These are phyloP conservation scores for Globisporangium orthogonon DNA, from an alignment of 352 stramenopile species.

Conservation along the genomic window DNA sequence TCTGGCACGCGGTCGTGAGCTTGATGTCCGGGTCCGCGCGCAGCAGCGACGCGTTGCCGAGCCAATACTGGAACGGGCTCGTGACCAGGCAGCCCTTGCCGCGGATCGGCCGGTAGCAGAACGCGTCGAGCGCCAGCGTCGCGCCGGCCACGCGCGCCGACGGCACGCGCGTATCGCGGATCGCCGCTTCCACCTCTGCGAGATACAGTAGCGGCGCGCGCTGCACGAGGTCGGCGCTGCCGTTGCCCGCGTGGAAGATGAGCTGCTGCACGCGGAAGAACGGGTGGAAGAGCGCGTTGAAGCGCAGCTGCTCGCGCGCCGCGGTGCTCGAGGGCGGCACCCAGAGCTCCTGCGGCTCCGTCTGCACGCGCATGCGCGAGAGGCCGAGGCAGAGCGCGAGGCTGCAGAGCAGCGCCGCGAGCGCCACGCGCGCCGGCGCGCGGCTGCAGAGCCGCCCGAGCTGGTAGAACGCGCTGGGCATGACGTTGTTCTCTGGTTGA, in stretches of 20 bases:
- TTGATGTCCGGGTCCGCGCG: constrained; percentile 71
- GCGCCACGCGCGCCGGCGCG: constrained; percentile 35
- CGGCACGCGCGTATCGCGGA: constrained; percentile 23
- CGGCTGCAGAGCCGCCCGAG: constrained; percentile 48
- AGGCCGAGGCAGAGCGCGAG: constrained; percentile 52
- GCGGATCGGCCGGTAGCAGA: constrained; percentile 75
- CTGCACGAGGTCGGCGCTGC: constrained; percentile 50
- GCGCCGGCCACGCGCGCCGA: constrained; percentile 20
- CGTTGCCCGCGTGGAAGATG: constrained; percentile 65
- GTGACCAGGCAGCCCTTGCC: constrained; percentile 79
- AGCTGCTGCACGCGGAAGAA: constrained; percentile 87
- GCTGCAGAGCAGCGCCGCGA: constrained; percentile 41
- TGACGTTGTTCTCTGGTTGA: not conserved
- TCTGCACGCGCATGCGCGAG: constrained; percentile 55
- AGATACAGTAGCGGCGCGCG: constrained; percentile 49
- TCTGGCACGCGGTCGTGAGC: constrained; percentile 86
- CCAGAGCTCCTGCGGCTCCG: constrained; percentile 79
- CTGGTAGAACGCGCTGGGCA: constrained; percentile 26
- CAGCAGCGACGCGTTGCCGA: constrained; percentile 48
- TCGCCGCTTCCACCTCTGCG: constrained; percentile 58
- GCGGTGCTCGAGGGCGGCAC: constrained; percentile 58
- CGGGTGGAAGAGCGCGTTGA: constrained; percentile 74
- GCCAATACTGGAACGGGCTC: constrained; percentile 81
- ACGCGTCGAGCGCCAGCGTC: constrained; percentile 48
- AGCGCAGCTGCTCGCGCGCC: constrained; percentile 56